Evolutionary conservation across 495 filamentous ascomycete species (phyloP).

Genomic region (Friedmanniomyces simplex): DNA sequence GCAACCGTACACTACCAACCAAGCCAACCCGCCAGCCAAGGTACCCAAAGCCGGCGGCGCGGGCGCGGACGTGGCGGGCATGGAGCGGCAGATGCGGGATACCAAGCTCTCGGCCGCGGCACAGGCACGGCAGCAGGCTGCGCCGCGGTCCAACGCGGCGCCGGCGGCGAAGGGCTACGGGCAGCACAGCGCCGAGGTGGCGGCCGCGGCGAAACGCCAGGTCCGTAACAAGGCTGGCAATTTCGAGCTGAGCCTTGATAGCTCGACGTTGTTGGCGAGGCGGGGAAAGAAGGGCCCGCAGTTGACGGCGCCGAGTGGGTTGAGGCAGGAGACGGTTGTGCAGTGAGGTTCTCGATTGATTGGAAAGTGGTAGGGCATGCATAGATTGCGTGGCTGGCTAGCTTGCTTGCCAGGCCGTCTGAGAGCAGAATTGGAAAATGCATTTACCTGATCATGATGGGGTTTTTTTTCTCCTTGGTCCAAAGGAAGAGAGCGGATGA

Average conservation of each 20-base stretch:
- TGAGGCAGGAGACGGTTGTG: constrained; percentile 21
- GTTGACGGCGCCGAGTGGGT: constrained; percentile 21
- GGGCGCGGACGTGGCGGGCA: constrained; percentile 52
- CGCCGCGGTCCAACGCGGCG: constrained; percentile 36
- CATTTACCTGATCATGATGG: too few relatives aligned
- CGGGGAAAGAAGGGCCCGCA: constrained; percentile 43
- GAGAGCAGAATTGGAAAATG: not conserved
- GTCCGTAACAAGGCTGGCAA: constrained; percentile 54
- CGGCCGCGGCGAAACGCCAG: constrained; percentile 68
- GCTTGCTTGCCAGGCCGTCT: not conserved
- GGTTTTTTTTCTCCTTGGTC: too few relatives aligned
- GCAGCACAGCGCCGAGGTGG: constrained; percentile 66
- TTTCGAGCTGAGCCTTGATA: constrained; percentile 86
- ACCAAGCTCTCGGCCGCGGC: constrained; percentile 60
- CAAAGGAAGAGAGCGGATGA: too few relatives aligned
- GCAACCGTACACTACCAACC: constrained; percentile 35
- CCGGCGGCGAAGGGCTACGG: constrained; percentile 55
- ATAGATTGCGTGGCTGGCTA: not conserved
- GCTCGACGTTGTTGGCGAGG: constrained; percentile 75
- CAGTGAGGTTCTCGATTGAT: not conserved
- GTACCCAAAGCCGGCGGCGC: constrained; percentile 43
- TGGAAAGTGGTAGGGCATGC: not conserved
- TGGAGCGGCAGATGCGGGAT: constrained; percentile 76
- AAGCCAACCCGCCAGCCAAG: constrained; percentile 48
- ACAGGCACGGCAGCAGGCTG: constrained; percentile 45